Evolutionary conservation across 352 stramenopile species (phyloP).

Genomic region (Aphanomyces invadans): DNA sequence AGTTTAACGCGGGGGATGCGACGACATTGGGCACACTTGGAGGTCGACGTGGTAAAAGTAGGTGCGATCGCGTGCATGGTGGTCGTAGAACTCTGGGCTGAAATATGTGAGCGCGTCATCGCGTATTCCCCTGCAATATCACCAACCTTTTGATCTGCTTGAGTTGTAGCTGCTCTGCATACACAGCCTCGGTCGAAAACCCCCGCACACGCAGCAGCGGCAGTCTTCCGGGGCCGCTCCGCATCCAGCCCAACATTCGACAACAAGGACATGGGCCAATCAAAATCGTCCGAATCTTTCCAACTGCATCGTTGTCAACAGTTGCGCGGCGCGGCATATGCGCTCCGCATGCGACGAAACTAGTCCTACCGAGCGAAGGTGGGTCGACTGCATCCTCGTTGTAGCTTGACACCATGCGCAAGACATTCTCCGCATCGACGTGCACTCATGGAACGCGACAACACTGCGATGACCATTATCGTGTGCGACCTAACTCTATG

Average conservation of each 20-base stretch:
- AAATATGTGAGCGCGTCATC: not conserved
- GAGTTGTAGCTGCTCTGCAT: slow-evolving; percentile 66
- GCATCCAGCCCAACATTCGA: not conserved
- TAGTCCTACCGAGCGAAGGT: too few relatives aligned
- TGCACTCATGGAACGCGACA: too few relatives aligned
- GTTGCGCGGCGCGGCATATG: too few relatives aligned
- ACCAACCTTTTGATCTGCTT: slow-evolving; percentile 72
- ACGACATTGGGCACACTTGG: slow-evolving; percentile 32
- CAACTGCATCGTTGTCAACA: too few relatives aligned
- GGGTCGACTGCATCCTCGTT: too few relatives aligned
- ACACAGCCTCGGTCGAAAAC: slow-evolving; percentile 48
- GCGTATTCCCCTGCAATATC: not conserved
- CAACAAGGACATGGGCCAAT: not conserved
- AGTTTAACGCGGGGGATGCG: not conserved
- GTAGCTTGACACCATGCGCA: too few relatives aligned
- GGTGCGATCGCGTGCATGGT: slow-evolving; percentile 42
- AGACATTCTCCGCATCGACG: too few relatives aligned
- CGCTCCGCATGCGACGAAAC: not conserved
- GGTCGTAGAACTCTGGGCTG: slow-evolving; percentile 71
- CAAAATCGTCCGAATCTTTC: not conserved
- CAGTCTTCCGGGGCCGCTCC: too few relatives aligned
- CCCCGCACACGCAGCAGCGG: not conserved
- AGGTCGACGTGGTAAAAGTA: slow-evolving; percentile 85
- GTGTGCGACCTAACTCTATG: slow-evolving; percentile 7
- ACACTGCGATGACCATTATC: too few relatives aligned